Percentiles rank a stretch among this genome's conserved stretches.
phyloP scores from a whole-genome alignment of 2,329 filamentous ascomycete species.

The Bipolaris cookei region DNA sequence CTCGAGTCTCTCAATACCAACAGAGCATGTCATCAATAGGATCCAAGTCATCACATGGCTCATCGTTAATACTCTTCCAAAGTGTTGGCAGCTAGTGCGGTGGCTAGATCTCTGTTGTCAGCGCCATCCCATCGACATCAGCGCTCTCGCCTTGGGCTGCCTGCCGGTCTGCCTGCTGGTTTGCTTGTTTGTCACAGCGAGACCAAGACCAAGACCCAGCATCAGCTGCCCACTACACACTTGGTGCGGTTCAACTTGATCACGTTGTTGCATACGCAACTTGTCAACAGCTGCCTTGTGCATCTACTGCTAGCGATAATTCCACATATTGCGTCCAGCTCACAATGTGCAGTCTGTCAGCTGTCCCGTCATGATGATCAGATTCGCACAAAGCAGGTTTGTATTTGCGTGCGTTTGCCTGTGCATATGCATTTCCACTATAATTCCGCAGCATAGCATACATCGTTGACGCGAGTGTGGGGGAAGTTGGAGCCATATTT shows the following conservation, averaged over 20 bases:
- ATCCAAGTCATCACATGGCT: background rate
- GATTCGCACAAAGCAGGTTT: slow-evolving; percentile 9
- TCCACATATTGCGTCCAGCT: slow-evolving; percentile 12
- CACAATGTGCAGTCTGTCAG: slow-evolving; percentile 8
- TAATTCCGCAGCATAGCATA: slow-evolving; percentile 6
- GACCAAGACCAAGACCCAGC: background rate
- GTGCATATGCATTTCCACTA: slow-evolving; percentile 10
- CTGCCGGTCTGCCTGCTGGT: background rate
- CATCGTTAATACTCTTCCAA: background rate
- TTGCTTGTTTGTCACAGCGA: background rate
- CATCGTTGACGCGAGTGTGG: slow-evolving; percentile 5
- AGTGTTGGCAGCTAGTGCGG: slow-evolving; percentile 1
- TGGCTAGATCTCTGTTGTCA: background rate
- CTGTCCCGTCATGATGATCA: slow-evolving; percentile 16
- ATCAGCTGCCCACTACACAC: background rate
- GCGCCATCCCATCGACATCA: background rate
- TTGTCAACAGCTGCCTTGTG: background rate
- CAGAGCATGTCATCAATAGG: background rate
- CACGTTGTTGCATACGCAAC: background rate
- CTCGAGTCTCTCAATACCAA: background rate
- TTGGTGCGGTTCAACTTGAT: background rate
- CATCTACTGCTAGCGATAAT: slow-evolving; percentile 1
- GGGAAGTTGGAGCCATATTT: background rate
- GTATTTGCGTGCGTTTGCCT: slow-evolving; percentile 6
- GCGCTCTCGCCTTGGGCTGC: background rate